Conservation (phyloP, 2,329 filamentous ascomycete species). For the Alternaria dauci region DNA sequence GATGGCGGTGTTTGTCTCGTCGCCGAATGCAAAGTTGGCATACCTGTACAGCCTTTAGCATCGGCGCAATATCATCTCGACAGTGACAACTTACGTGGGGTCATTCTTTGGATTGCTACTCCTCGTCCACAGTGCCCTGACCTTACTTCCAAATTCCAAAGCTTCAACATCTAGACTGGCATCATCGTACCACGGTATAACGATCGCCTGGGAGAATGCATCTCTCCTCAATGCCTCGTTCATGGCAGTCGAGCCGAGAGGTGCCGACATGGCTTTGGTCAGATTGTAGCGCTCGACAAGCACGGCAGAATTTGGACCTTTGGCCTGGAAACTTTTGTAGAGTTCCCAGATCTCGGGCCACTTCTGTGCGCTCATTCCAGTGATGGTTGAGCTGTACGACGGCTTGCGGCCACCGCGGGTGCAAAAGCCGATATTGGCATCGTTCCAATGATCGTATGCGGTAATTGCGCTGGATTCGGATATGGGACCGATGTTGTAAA, state of each 20-base stretch:
- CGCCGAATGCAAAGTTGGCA: slow-evolving; percentile 40
- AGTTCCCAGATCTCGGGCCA: slow-evolving; percentile 54
- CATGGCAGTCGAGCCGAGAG: slow-evolving; percentile 32
- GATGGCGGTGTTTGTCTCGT: slow-evolving; percentile 31
- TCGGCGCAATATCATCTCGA: neutral
- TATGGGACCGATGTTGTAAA: slow-evolving; percentile 46
- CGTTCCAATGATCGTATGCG: slow-evolving; percentile 53
- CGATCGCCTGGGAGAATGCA: slow-evolving; percentile 50
- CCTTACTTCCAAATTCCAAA: slow-evolving; percentile 42
- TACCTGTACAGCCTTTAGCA: slow-evolving; percentile 28
- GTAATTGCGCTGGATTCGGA: slow-evolving; percentile 34
- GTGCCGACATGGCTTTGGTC: slow-evolving; percentile 36
- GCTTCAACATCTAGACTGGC: slow-evolving; percentile 48
- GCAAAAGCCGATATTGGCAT: slow-evolving; percentile 51
- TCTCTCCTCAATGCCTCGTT: slow-evolving; percentile 40
- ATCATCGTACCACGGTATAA: slow-evolving; percentile 54
- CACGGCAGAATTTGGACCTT: slow-evolving; percentile 45
- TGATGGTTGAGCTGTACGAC: slow-evolving; percentile 47
- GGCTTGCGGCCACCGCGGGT: slow-evolving; percentile 52
- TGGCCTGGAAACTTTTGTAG: slow-evolving; percentile 49
- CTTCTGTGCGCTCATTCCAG: slow-evolving; percentile 45
- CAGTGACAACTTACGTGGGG: slow-evolving; percentile 26
- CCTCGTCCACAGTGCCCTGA: slow-evolving; percentile 41
- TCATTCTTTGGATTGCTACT: slow-evolving; percentile 19
- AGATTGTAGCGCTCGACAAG: slow-evolving; percentile 52